These are phyloP conservation scores for Halophytophthora polymorphica DNA, from an alignment of 352 stramenopile genomes.

Conservation along the genomic window DNA sequence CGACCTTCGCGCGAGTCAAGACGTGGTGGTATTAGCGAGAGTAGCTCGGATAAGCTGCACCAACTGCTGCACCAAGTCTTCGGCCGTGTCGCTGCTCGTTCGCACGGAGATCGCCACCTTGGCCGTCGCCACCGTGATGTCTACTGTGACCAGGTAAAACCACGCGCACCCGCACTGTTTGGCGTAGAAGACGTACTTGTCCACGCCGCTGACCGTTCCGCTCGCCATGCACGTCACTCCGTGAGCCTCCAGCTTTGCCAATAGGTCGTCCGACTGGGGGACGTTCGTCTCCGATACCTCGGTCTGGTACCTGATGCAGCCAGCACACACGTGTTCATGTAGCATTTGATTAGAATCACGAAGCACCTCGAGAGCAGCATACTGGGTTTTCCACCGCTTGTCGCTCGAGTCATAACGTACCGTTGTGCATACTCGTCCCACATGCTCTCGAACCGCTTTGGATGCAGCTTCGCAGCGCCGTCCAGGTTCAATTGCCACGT, in stretches of 20 bases:
- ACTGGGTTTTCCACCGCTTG: too few species aligned
- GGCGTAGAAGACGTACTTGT: slow-evolving; percentile 80
- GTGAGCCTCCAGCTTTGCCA: slow-evolving; percentile 39
- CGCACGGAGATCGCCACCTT: slow-evolving; percentile 41
- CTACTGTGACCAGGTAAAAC: slow-evolving; percentile 57
- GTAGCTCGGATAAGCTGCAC: slow-evolving; percentile 29
- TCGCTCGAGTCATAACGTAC: slow-evolving; percentile 22
- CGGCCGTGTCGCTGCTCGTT: slow-evolving; percentile 42
- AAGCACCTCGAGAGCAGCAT: too few species aligned
- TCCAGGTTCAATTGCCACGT: slow-evolving; percentile 41
- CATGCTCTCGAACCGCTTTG: slow-evolving; percentile 70
- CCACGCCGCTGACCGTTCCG: slow-evolving; percentile 54
- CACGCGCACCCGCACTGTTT: slow-evolving; percentile 43
- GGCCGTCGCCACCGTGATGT: slow-evolving; percentile 37
- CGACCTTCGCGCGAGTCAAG: slow-evolving; percentile 4
- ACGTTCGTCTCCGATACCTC: slow-evolving; percentile 17
- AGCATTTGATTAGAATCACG: too few species aligned
- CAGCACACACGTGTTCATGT: not conserved
- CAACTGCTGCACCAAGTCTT: slow-evolving; percentile 45
- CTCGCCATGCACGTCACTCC: slow-evolving; percentile 72
- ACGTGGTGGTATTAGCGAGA: slow-evolving; percentile 7
- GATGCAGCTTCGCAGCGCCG: slow-evolving; percentile 34
- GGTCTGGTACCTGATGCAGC: slow-evolving; percentile 37
- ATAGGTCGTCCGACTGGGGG: slow-evolving; percentile 23
- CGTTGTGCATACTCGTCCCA: slow-evolving; percentile 75